A percentile compares a stretch with the other conserved stretches of the same genome.
Evolutionary conservation across 805 yeast species (phyloP).

Genomic region (Candida glaebosa): DNA sequence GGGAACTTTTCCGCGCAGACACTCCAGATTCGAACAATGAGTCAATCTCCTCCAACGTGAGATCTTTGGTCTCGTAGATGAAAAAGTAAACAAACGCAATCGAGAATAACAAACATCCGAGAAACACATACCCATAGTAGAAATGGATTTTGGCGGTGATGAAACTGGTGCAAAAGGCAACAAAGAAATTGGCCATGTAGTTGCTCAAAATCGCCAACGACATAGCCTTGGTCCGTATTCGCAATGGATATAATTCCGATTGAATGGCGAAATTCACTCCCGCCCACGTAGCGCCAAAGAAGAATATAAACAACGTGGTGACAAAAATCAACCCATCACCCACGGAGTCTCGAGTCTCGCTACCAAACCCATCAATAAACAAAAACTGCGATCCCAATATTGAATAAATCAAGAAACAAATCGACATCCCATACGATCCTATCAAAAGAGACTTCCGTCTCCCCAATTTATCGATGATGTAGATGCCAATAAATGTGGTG

Average conservation of each 20-base stretch:
- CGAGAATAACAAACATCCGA: conserved; percentile 60
- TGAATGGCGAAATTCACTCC: conserved; percentile 65
- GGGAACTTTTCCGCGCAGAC: conserved; percentile 38
- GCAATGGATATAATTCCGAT: conserved; percentile 65
- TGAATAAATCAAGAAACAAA: conserved; percentile 58
- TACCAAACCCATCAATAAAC: conserved; percentile 35
- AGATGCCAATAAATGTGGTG: conserved; percentile 52
- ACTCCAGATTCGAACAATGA: conserved; percentile 49
- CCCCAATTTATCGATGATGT: conserved; percentile 49
- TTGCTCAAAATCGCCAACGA: conserved; percentile 62
- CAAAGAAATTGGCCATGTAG: conserved; percentile 61
- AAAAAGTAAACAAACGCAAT: conserved; percentile 68
- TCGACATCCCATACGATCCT: conserved; percentile 46
- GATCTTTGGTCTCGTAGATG: conserved; percentile 75
- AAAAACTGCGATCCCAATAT: conserved; percentile 55
- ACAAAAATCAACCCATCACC: conserved; percentile 62
- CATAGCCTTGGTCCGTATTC: conserved; percentile 61
- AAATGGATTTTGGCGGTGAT: conserved; percentile 59
- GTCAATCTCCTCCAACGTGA: conserved; percentile 79
- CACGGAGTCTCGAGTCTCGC: conserved; percentile 42
- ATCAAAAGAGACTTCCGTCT: conserved; percentile 42
- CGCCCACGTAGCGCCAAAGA: conserved; percentile 72
- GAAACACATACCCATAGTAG: conserved; percentile 61
- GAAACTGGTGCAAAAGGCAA: conserved; percentile 65
- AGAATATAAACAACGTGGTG: conserved; percentile 60